Evolutionary conservation across 148 eudicot species (phyloP), one percentile per base, ranked within the genome.

Genomic region (Arctostaphylos glauca): DNA sequence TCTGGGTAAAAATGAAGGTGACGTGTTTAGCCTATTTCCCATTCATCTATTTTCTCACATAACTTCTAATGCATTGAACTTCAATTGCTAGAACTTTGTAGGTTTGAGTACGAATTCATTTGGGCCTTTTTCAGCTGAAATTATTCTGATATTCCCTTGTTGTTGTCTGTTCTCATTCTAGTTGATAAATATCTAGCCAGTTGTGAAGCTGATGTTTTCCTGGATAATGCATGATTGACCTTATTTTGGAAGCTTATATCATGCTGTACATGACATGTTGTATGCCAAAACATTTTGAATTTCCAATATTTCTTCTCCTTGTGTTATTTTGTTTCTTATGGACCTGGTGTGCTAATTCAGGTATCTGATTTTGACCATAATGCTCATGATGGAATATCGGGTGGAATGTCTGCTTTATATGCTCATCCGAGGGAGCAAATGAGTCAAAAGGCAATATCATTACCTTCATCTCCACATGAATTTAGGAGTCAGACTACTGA

Each of bases 391-490:
- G 91, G 88, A 84, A 58, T 90, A 43, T 87, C 94, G 83, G 91
- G 91, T 66, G 90, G 89, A 81, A 88, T 85, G 73, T 83, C 94
- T 77, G 64, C 87, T 73, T 78, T 89, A 73, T 89, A 90, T 86
- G 85, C 85, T 81, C 86, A 88, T 80, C 86, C 85, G 47, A 89
- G 91, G 84, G 94, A 91, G 76, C 92, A 92, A 78, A 67, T 81
- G 76, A 85, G 79, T 81, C 98, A 93, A 62, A 94, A 93, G 89
- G 98, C 98, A 76, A 84, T 93, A 82, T 94, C 99, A 46, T 88
- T 97, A 84, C 98, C 99, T 78, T 92, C 99, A 80, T 97, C 99
- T 48, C 99, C 99, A 82, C 94, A 94, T 86, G 89, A 89, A 82
- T 91, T 91, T 83, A 86, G 89, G 82, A 85, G 87, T 80, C 92